Evolutionary conservation across 2,329 filamentous ascomycete genomes (phyloP).

Genomic region (Neofusicoccum laricinum): DNA sequence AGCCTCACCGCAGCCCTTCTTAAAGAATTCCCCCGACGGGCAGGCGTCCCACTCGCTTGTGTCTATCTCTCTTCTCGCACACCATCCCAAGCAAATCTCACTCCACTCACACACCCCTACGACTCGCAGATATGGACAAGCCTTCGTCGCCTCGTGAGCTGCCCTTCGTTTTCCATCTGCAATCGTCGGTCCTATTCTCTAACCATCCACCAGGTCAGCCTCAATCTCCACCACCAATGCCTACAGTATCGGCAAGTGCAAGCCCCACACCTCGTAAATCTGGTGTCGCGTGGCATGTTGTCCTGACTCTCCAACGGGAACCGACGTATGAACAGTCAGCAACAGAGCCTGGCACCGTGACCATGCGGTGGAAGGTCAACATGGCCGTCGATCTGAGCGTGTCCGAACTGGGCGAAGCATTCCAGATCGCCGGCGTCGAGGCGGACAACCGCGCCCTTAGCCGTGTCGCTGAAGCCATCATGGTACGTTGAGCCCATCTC

Average conservation of each 20-base stretch:
- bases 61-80: not conserved
- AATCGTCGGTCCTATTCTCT: not conserved
- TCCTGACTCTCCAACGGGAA: not conserved
- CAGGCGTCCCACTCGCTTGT: too few relatives aligned
- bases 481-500: not conserved
- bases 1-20: not conserved
- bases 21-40: not conserved
- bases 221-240: not conserved
- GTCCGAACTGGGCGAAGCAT: not conserved
- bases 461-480: not conserved
- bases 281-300: not conserved
- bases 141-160: not conserved
- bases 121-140: not conserved
- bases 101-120: not conserved
- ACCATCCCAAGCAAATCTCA: not conserved
- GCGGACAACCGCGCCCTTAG: not conserved
- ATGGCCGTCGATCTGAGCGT: not conserved
- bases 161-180: not conserved
- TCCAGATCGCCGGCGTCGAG: not conserved
- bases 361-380: not conserved
- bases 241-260: not conserved
- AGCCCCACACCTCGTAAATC: not conserved
- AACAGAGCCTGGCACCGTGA: not conserved
- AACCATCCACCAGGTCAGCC: not conserved
- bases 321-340: not conserved